A percentile compares a stretch with the other conserved stretches of the same genome.
phyloP scores from a whole-genome alignment of 2,329 filamentous ascomycete species.

The Pestalotiopsis sp. region DNA sequence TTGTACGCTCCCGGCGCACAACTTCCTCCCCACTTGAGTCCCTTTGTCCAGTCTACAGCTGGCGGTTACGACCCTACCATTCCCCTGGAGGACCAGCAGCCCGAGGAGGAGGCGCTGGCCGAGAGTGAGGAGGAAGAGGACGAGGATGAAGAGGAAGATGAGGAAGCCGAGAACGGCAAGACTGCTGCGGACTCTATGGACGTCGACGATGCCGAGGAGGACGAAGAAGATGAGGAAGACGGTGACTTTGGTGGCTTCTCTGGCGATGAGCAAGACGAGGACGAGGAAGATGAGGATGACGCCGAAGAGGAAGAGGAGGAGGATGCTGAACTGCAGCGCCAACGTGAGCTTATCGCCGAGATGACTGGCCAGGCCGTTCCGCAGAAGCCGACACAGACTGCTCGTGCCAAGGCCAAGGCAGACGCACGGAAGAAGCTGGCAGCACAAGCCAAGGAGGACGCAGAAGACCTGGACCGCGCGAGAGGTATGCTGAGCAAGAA shows the following conservation, averaged over 20 bases:
- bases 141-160: slow-evolving; percentile 47
- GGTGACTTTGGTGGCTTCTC: slow-evolving; percentile 53
- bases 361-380: slow-evolving; percentile 68
- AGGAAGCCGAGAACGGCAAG: slow-evolving; percentile 41
- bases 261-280: slow-evolving; percentile 45
- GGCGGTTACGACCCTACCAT: slow-evolving; percentile 91
- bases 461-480: slow-evolving; percentile 86
- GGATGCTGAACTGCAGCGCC: slow-evolving; percentile 68
- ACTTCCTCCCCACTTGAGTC: slow-evolving; percentile 91
- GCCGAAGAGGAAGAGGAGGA: slow-evolving; percentile 62
- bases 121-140: slow-evolving; percentile 60
- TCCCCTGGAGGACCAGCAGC: slow-evolving; percentile 83
- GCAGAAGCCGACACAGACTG: slow-evolving; percentile 46
- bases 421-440: slow-evolving; percentile 70
- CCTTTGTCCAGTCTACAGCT: slow-evolving; percentile 86
- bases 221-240: slow-evolving; percentile 43
- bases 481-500: slow-evolving; percentile 99
- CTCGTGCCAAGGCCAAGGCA: slow-evolving; percentile 65
- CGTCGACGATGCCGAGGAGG: slow-evolving; percentile 46
- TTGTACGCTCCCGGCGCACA: slow-evolving; percentile 87
- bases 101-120: slow-evolving; percentile 79
- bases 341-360: slow-evolving; percentile 91
- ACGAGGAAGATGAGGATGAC: slow-evolving; percentile 39
- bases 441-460: slow-evolving; percentile 73
- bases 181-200: slow-evolving; percentile 51